Base-by-base conservation (phyloP, 108 stramenopile genomes). In the Skeletonema costatum region DNA sequence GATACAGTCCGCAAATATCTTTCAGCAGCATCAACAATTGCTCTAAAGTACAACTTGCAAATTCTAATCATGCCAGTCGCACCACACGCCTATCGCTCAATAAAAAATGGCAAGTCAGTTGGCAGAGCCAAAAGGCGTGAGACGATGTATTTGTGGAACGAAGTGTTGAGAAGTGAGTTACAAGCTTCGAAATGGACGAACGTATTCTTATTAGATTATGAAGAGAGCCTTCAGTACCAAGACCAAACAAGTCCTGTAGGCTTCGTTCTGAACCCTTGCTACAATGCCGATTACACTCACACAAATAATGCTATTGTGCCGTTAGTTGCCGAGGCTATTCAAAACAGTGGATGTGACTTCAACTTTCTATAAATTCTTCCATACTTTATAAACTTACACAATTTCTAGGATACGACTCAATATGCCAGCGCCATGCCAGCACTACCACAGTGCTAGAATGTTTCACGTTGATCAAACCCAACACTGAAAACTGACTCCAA, bases 251-350 rank as follows among this genome's bases (percentile, higher is more conserved):
- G 72, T 30, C 75, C 84, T 19, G 77, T 77, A 13, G 84, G 75
- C 31, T 89, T 78, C 59, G 84, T 83, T 8, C 76, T 89, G 70
- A 29, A 85, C 19, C 78, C 66, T 19, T 78, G 30, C 6, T 87
- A 59, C 62, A 86, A 89, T 78, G 88, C 88, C 13, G 88, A 89
- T 51, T 84, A 73, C 39, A 89, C 88, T 16, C 88, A 89, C 78
- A 85, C 85, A 29, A 87, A 89, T 42, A 85, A 84, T 65, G 85
- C 88, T 6, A 79, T 89, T 35, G 64, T 25, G 53, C 53, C 53
- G 21, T 29, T 56, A 25, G 25, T 56, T 56, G 6, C 53, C 10
- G 21, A 25, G n/a, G 53, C 53, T 56, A 25, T 56, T 56, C 53
- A 11, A 56, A 25, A 56, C 25, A 56, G 53, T 56, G 53, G 53